These are phyloP conservation scores for Tetracentron sinense DNA, from an alignment of 164 flowering plant species.

Conservation along the genomic window DNA sequence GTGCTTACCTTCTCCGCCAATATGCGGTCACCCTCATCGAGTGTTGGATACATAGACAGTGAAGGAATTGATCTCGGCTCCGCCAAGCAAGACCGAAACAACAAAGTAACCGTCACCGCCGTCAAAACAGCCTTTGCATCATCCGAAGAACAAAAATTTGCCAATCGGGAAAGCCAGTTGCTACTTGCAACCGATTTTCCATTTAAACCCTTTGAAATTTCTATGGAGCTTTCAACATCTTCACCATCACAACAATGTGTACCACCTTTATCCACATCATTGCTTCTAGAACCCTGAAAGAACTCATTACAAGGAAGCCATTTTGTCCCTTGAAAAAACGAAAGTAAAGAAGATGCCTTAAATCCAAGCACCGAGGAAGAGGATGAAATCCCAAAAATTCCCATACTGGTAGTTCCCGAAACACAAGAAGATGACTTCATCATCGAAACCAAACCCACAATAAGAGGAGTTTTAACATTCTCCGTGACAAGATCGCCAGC, in stretches of 20 bases:
- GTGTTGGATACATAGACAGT: slow-evolving; percentile 90
- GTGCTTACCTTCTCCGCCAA: slow-evolving; percentile 93
- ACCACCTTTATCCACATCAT: slow-evolving; percentile 35
- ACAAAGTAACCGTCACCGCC: slow-evolving; percentile 63
- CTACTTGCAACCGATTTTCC: slow-evolving; percentile 17
- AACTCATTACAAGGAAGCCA: slow-evolving; percentile 58
- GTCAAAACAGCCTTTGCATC: slow-evolving; percentile 79
- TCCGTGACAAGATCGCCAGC: slow-evolving; percentile 9
- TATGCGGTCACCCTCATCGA: slow-evolving; percentile 83
- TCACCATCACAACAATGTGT: slow-evolving; percentile 16
- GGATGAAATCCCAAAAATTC: slow-evolving; percentile 41
- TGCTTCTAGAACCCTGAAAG: slow-evolving; percentile 13
- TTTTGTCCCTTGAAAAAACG: slow-evolving; percentile 53
- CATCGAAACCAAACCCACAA: slow-evolving; percentile 34
- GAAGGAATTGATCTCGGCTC: slow-evolving; percentile 92
- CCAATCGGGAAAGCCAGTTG: slow-evolving; percentile 43
- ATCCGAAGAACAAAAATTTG: slow-evolving; percentile 44
- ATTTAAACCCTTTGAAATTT: not conserved
- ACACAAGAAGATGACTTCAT: slow-evolving; percentile 31
- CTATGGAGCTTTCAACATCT: not conserved
- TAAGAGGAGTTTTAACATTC: slow-evolving; percentile 20
- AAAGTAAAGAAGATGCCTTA: slow-evolving; percentile 44
- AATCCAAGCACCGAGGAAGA: slow-evolving; percentile 21
- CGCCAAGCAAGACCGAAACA: slow-evolving; percentile 68
- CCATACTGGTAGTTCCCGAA: slow-evolving; percentile 23